Evolutionary conservation across 1,284 basidiomycete genomes (phyloP).

Genomic region (Ceratobasidium papillatum): DNA sequence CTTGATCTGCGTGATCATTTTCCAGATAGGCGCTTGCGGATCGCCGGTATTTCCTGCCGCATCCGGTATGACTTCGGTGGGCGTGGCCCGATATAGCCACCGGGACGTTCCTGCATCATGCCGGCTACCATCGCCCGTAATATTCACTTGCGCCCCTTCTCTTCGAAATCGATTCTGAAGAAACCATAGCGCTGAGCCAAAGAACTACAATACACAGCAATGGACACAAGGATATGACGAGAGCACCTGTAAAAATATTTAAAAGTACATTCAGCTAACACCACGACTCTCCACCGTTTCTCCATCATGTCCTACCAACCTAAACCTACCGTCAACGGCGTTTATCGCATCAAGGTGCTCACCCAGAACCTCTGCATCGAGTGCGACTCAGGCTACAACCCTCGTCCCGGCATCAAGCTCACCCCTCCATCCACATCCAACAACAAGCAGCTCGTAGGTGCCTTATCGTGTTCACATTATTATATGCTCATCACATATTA

Average conservation of each 20-base stretch:
- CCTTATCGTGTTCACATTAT: background rate
- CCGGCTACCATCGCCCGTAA: background rate
- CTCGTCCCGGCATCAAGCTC: background rate
- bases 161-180: background rate
- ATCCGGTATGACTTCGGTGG: background rate
- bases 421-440: background rate
- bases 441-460: background rate
- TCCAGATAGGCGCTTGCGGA: background rate
- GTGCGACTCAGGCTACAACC: background rate
- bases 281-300: no score
- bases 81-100: background rate
- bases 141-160: background rate
- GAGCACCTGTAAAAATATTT: no score
- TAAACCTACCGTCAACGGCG: background rate
- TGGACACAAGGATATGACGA: no score
- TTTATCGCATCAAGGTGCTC: conserved; percentile 6
- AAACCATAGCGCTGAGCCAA: background rate
- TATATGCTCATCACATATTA: background rate
- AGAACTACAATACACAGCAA: no score
- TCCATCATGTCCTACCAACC: background rate
- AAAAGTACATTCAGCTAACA: no score
- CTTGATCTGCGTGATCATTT: no score
- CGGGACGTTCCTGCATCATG: background rate
- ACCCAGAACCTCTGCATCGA: background rate
- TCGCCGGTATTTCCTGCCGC: no score